These are phyloP conservation scores for Syncephalastrum monosporum DNA, from an alignment of 371 early-diverging fungal genomes.

Conservation along the genomic window DNA sequence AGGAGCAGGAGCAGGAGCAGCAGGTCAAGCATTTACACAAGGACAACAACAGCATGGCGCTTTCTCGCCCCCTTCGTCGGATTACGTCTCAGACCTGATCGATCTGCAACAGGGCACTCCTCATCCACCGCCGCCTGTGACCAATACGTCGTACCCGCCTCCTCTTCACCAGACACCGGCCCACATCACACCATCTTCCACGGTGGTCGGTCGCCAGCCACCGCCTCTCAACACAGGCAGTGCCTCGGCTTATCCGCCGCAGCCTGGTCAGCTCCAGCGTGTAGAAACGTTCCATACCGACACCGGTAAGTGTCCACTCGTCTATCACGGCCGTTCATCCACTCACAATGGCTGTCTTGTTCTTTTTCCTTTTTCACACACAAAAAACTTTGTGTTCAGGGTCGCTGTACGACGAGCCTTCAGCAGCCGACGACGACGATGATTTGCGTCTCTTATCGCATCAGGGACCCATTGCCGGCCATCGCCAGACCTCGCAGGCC, in stretches of 20 bases:
- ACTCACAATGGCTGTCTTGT: neutral
- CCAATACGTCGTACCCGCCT: constrained; percentile 11
- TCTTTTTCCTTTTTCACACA: neutral
- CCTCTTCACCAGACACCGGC: constrained; percentile 9
- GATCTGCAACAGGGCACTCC: constrained; percentile 20
- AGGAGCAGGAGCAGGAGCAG: neutral
- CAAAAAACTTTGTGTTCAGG: constrained; percentile 3
- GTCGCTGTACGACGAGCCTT: constrained; percentile 46
- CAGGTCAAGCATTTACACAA: neutral
- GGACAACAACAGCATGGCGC: constrained; percentile 2
- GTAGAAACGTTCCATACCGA: constrained; percentile 23
- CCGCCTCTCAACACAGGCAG: constrained; percentile 2
- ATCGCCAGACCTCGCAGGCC: constrained; percentile 7
- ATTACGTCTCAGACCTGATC: constrained; percentile 18
- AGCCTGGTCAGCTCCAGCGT: constrained; percentile 10
- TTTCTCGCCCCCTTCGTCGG: constrained; percentile 11
- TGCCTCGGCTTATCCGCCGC: constrained; percentile 8
- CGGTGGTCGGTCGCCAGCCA: constrained; percentile 4
- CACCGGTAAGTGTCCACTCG: constrained; percentile 12
- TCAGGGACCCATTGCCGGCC: constrained; percentile 43
- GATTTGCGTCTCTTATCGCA: constrained; percentile 42
- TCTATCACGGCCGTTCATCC: too few species aligned
- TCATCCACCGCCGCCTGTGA: neutral
- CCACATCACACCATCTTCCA: constrained; percentile 1
- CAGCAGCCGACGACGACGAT: constrained; percentile 44